Conservation (phyloP, 805 yeast genomes). For the Osmozyma mogii region DNA sequence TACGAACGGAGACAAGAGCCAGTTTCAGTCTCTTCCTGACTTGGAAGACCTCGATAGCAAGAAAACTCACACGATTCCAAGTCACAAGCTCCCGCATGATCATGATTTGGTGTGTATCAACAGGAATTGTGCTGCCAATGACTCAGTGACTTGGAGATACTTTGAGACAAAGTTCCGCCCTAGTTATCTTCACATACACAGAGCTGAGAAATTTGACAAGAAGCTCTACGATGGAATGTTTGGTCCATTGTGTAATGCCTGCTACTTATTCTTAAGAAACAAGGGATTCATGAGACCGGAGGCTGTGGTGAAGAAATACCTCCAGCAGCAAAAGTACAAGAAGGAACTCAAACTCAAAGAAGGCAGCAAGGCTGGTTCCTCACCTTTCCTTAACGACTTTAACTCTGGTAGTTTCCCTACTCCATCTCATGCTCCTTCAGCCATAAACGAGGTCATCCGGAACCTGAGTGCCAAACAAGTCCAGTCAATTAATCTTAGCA, state of each 20-base stretch:
- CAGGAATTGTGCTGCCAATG: constrained; percentile 30
- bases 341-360: constrained; percentile 26
- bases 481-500: constrained; percentile 1
- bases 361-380: constrained; percentile 9
- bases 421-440: constrained; percentile 33
- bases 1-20: constrained; percentile 10
- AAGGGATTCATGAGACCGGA: constrained; percentile 40
- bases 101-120: constrained; percentile 36
- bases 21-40: constrained; percentile 34
- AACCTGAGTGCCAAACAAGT: constrained; percentile 9
- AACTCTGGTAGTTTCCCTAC: constrained; percentile 26
- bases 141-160: constrained; percentile 37
- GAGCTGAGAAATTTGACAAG: constrained; percentile 32
- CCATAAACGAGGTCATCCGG: constrained; percentile 30
- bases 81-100: constrained; percentile 27
- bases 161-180: constrained; percentile 33
- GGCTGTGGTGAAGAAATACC: constrained; percentile 36
- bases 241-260: constrained; percentile 41
- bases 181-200: constrained; percentile 28
- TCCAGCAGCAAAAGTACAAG: constrained; percentile 37
- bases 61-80: constrained; percentile 34
- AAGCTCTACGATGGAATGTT: constrained; percentile 38
- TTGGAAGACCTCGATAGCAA: constrained; percentile 38
- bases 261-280: constrained; percentile 34
- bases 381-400: constrained; percentile 6